Evolutionary conservation across 108 stramenopile species (phyloP), one percentile per base, ranked within the genome.

Genomic region (Cylindrotheca closterium): DNA sequence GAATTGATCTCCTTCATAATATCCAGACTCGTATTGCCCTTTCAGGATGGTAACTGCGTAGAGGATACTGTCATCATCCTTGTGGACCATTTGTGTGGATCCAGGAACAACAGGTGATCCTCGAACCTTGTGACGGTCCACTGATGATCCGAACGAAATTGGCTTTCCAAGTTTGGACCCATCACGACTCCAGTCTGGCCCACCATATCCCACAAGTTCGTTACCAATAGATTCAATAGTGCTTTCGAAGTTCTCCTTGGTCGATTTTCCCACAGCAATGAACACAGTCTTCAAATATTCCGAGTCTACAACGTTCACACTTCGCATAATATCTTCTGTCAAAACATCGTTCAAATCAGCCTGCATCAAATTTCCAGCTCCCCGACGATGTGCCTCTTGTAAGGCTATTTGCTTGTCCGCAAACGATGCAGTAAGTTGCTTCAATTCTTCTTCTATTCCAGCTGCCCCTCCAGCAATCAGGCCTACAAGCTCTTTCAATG

Each of bases 91-190:
- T 57, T 87, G 73, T 24, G 87, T 30, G 8, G 92, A 88, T 61
- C 92, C 93, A 33, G 92, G 93, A 37, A 94, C 97, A 47, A 97
- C 97, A 5, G 98, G 98, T 1, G 94, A 95, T 57, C 97, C 95
- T 34, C 87, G 82, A 31, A 77, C 76, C 55, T 79, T 78, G 56
- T 91, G 89, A 34, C 96, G 77, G 63, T 96, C 86, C 1, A 88
- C 81, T 46, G 76, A 71, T 37, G 78, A 65, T 18, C 96, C 96
- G 60, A 85, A 96, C 28, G 73, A 64, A 23, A 73, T 68, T 3
- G 85, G 78, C 56, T 86, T 71, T 42, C 89, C 89, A 30, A 92
- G 78, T 51, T 85, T 84, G 56, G 58, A 69, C 18, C 82, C 68
- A 55, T 86, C 79, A 21, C 66, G 22, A 32, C 78, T 80, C 95